Conservation (phyloP, 1,139 yeast species). For the Suzukiozyma palmioleophila region DNA sequence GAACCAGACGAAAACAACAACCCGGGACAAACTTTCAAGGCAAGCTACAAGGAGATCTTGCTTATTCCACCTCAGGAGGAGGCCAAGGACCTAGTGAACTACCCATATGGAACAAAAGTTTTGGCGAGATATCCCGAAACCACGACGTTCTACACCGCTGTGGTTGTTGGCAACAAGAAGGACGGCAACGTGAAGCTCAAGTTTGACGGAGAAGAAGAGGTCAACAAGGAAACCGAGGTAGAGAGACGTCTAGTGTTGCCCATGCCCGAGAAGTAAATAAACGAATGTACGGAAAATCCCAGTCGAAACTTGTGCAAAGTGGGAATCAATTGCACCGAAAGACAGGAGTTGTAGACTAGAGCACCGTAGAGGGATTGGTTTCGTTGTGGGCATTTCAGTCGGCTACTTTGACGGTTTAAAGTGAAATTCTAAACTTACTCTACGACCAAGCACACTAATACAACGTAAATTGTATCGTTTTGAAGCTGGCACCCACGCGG, state of each 20-base stretch:
- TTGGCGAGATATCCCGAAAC: slow-evolving; percentile 97
- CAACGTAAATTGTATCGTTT: too few species aligned
- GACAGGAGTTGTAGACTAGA: too few species aligned
- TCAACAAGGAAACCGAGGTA: slow-evolving; percentile 91
- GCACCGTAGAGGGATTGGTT: too few species aligned
- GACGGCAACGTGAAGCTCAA: slow-evolving; percentile 75
- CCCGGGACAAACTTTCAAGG: slow-evolving; percentile 83
- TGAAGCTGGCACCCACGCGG: too few species aligned
- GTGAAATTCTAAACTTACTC: too few species aligned
- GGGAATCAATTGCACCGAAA: too few species aligned
- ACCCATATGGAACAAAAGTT: slow-evolving; percentile 76
- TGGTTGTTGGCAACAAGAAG: slow-evolving; percentile 73
- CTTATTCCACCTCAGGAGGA: slow-evolving; percentile 55
- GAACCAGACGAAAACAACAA: slow-evolving; percentile 95
- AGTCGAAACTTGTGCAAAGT: too few species aligned
- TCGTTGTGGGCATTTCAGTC: too few species aligned
- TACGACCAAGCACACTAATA: too few species aligned
- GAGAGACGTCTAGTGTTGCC: slow-evolving; percentile 80
- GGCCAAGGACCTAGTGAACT: slow-evolving; percentile 45
- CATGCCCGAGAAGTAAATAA: slow-evolving; percentile 39
- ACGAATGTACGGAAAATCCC: too few species aligned
- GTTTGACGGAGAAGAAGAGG: slow-evolving; percentile 98
- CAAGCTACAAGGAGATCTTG: slow-evolving; percentile 75
- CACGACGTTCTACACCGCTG: slow-evolving; percentile 93
- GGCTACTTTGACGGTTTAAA: too few species aligned